A percentile compares a stretch with the other conserved stretches of the same genome.
Evolutionary conservation across 305 asterid species (phyloP).

Genomic region (Fraxinus platypoda): DNA sequence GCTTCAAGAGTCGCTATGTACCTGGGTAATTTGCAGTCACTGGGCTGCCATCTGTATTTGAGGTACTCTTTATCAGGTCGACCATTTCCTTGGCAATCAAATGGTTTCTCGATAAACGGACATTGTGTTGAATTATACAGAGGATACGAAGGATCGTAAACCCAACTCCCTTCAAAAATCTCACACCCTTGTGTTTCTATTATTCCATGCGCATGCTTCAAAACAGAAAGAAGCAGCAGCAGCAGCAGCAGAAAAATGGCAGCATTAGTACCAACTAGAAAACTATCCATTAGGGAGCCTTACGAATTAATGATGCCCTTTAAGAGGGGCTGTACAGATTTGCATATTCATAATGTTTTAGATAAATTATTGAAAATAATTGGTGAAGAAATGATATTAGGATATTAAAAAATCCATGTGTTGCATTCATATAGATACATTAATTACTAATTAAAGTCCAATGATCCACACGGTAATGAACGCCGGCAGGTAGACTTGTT

Average conservation of each 20-base stretch:
- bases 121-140: constrained; percentile 38
- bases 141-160: constrained; percentile 41
- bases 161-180: constrained; percentile 47
- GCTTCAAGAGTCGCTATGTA: not conserved
- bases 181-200: constrained; percentile 29
- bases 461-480: not conserved
- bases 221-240: not conserved
- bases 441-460: not conserved
- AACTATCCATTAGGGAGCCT: constrained; percentile 9
- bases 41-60: constrained; percentile 43
- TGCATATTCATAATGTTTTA: not conserved
- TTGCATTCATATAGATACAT: not conserved
- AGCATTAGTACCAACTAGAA: not conserved
- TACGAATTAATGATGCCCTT: not conserved
- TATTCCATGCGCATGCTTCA: constrained; percentile 17
- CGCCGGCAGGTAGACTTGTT: not conserved
- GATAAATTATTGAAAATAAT: not conserved
- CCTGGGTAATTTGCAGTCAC: constrained; percentile 39
- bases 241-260: not conserved
- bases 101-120: constrained; percentile 32
- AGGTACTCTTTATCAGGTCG: constrained; percentile 38
- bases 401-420: not conserved
- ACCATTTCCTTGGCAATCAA: constrained; percentile 36
- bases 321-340: not conserved
- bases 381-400: not conserved